Conservation (phyloP, 2,329 filamentous ascomycete species). For the Talaromyces sp. region DNA sequence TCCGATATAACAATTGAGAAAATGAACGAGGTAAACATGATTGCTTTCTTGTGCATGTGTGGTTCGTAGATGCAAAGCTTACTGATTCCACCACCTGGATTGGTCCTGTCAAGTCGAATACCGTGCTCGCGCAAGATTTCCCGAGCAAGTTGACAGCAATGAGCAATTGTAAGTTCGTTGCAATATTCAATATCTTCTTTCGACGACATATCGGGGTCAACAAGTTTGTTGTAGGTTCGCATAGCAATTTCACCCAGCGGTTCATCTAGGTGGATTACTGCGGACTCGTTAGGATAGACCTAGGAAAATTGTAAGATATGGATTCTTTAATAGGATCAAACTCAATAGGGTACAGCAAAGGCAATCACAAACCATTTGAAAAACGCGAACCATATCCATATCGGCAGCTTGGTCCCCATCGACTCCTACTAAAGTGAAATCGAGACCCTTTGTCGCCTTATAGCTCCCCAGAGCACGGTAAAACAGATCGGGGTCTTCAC, state of each 20-base stretch:
- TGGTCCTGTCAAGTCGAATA: slow-evolving; percentile 15
- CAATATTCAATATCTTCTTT: slow-evolving; percentile 15
- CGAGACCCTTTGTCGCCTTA: slow-evolving; percentile 21
- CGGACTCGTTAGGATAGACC: slow-evolving; percentile 22
- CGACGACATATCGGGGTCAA: background rate
- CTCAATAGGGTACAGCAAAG: background rate
- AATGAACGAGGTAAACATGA: slow-evolving; percentile 37
- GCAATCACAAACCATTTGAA: slow-evolving; percentile 14
- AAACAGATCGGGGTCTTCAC: slow-evolving; percentile 27
- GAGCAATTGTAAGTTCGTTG: slow-evolving; percentile 18
- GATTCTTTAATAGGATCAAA: background rate
- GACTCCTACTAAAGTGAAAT: slow-evolving; percentile 26
- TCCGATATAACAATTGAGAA: slow-evolving; percentile 31
- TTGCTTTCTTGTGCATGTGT: slow-evolving; percentile 37
- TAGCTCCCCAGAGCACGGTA: slow-evolving; percentile 27
- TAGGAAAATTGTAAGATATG: slow-evolving; percentile 1
- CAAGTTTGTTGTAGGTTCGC: slow-evolving; percentile 14
- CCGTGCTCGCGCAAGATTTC: slow-evolving; percentile 21
- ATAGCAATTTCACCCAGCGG: slow-evolving; percentile 25
- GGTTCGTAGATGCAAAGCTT: slow-evolving; percentile 32
- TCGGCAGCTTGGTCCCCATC: slow-evolving; percentile 27
- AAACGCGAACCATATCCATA: slow-evolving; percentile 27
- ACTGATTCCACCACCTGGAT: slow-evolving; percentile 12
- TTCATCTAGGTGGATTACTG: slow-evolving; percentile 22
- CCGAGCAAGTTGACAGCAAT: slow-evolving; percentile 21